Conservation (phyloP, 352 stramenopile genomes). For the Saprolegnia parasitica region DNA sequence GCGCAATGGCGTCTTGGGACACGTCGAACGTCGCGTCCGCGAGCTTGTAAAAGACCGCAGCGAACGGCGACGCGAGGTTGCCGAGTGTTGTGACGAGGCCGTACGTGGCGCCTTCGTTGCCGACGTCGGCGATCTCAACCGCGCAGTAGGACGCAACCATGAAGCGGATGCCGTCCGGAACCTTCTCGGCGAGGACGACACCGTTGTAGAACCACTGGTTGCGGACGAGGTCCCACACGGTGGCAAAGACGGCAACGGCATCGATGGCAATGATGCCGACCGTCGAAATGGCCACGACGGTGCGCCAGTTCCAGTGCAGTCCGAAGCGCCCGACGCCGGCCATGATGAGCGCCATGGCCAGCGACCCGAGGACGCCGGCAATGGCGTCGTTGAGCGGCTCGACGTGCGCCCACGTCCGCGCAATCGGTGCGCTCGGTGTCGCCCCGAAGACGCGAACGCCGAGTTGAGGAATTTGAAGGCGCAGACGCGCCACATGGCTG, state of each 20-base stretch:
- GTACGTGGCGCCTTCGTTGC: constrained; percentile 75
- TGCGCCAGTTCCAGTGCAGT: constrained; percentile 27
- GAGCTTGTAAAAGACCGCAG: constrained; percentile 49
- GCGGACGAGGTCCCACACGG: constrained; percentile 50
- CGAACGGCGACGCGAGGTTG: constrained; percentile 66
- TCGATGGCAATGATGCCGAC: constrained; percentile 29
- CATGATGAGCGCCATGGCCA: constrained; percentile 46
- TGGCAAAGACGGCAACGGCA: constrained; percentile 32
- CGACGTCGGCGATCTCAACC: constrained; percentile 68
- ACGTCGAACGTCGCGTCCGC: constrained; percentile 53
- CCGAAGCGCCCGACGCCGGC: constrained; percentile 10
- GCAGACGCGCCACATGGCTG: constrained; percentile 68
- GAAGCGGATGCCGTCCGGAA: constrained; percentile 63
- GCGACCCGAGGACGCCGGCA: constrained; percentile 42
- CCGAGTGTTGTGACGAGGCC: constrained; percentile 67
- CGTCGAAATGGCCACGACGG: constrained; percentile 42
- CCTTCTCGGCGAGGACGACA: constrained; percentile 44
- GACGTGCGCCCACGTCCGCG: constrained; percentile 52
- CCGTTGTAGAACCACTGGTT: constrained; percentile 63
- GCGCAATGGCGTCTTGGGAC: constrained; percentile 52
- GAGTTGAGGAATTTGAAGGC: constrained; percentile 56
- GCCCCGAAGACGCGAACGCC: constrained; percentile 42
- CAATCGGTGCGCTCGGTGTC: constrained; percentile 42
- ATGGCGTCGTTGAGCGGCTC: constrained; percentile 47
- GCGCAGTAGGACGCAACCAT: constrained; percentile 75